Evolutionary conservation across 2,329 filamentous ascomycete genomes (phyloP).

Genomic region (Aureobasidium musti): DNA sequence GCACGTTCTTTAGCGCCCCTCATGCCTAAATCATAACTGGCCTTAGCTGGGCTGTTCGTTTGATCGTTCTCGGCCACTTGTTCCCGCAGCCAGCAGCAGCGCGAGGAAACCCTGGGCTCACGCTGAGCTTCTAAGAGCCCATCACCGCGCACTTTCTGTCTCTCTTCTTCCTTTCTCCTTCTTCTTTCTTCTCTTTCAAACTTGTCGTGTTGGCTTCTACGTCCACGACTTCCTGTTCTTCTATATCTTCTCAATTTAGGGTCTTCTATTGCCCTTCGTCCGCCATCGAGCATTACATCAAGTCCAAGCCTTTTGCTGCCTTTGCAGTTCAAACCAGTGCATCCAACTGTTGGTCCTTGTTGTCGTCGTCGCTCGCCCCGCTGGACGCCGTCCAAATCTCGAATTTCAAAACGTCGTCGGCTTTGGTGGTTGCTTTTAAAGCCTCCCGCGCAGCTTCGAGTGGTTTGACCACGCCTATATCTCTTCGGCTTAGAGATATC

Average conservation of each 20-base stretch:
- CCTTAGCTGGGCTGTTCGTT: slow-evolving; percentile 29
- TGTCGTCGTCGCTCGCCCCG: slow-evolving; percentile 22
- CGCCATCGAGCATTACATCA: slow-evolving; percentile 3
- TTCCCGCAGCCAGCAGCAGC: slow-evolving; percentile 28
- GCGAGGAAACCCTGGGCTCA: slow-evolving; percentile 29
- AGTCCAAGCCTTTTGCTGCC: neutral
- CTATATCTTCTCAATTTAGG: neutral
- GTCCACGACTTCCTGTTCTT: neutral
- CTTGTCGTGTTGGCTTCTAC: slow-evolving; percentile 14
- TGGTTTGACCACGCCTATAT: slow-evolving; percentile 19
- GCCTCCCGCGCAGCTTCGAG: slow-evolving; percentile 19
- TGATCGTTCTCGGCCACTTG: slow-evolving; percentile 31
- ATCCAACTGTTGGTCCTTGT: neutral
- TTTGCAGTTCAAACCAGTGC: slow-evolving; percentile 7
- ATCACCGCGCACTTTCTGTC: slow-evolving; percentile 25
- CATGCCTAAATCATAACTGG: slow-evolving; percentile 29
- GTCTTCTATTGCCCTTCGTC: neutral
- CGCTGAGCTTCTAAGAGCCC: slow-evolving; percentile 26
- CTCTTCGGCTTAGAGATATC: slow-evolving; percentile 8
- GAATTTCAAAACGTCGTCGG: slow-evolving; percentile 26
- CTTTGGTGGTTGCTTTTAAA: slow-evolving; percentile 22
- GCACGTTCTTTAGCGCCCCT: slow-evolving; percentile 28
- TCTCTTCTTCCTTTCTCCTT: slow-evolving; percentile 14
- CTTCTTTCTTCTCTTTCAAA: slow-evolving; percentile 24
- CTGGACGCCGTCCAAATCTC: neutral